A percentile compares a stretch with the other conserved stretches of the same genome.
Conservation (phyloP, 805 yeast genomes). For the Kluyveromyces lactis region DNA sequence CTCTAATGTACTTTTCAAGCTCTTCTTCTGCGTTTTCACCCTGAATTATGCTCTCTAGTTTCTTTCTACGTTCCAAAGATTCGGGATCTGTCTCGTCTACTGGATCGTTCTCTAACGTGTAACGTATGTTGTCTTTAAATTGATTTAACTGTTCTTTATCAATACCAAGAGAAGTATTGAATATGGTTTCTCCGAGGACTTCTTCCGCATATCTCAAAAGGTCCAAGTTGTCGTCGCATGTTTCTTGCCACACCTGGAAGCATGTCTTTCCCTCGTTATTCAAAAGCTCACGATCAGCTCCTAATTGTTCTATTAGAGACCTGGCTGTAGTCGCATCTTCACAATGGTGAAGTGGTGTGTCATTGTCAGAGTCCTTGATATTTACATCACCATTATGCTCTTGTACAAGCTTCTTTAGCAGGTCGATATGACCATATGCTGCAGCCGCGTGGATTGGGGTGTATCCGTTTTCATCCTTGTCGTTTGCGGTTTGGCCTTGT, state of each 20-base stretch:
- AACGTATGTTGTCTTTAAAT: slow-evolving; percentile 42
- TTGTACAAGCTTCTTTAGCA: slow-evolving; percentile 34
- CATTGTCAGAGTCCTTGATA: slow-evolving; percentile 81
- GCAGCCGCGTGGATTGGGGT: slow-evolving; percentile 98
- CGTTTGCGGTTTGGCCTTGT: slow-evolving; percentile 53
- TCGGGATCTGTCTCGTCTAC: slow-evolving; percentile 35
- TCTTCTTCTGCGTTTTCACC: slow-evolving; percentile 80
- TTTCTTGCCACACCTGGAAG: slow-evolving; percentile 68
- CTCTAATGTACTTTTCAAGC: slow-evolving; percentile 56
- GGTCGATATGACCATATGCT: slow-evolving; percentile 73
- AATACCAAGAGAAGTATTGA: slow-evolving; percentile 17
- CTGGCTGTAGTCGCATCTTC: slow-evolving; percentile 65
- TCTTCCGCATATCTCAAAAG: slow-evolving; percentile 54
- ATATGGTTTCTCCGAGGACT: slow-evolving; percentile 24
- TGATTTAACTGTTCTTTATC: slow-evolving; percentile 25
- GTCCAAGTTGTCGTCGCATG: slow-evolving; percentile 70
- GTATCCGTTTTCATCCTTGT: slow-evolving; percentile 87
- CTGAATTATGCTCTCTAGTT: slow-evolving; percentile 61
- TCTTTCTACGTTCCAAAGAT: slow-evolving; percentile 48
- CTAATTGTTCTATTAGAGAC: slow-evolving; percentile 53
- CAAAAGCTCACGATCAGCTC: slow-evolving; percentile 54
- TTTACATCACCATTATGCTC: slow-evolving; percentile 72
- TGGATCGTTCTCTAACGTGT: slow-evolving; percentile 42
- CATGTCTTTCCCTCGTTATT: slow-evolving; percentile 75
- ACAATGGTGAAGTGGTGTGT: slow-evolving; percentile 87